Percentiles rank a stretch among this genome's conserved stretches.
These are phyloP conservation scores for Cryptosporidium xiaoi DNA, from an alignment of 169 alveolate species.

Conservation along the genomic window DNA sequence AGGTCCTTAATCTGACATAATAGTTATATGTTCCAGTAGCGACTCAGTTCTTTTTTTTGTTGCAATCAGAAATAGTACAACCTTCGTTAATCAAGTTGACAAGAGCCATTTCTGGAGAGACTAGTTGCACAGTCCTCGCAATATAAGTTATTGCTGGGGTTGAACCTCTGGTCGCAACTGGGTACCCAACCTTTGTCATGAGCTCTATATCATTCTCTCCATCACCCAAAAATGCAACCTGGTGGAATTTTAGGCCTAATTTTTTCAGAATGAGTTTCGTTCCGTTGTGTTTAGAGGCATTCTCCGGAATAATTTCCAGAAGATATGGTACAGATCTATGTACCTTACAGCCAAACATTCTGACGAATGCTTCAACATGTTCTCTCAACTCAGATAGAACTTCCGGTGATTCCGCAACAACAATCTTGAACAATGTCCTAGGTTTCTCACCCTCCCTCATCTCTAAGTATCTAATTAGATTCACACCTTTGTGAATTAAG, in stretches of 20 bases:
- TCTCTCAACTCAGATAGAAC: slow-evolving; percentile 13
- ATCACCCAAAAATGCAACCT: slow-evolving; percentile 60
- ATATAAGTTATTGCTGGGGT: slow-evolving; percentile 53
- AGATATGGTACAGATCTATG: slow-evolving; percentile 46
- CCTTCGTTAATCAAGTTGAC: slow-evolving; percentile 21
- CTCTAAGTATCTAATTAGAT: slow-evolving; percentile 22
- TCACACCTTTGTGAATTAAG: slow-evolving; percentile 55
- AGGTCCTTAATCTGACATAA: slow-evolving; percentile 14
- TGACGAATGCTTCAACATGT: slow-evolving; percentile 43
- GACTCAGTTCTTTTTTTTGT: slow-evolving; percentile 1
- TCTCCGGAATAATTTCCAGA: slow-evolving; percentile 46
- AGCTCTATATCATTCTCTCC: slow-evolving; percentile 55
- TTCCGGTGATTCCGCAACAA: slow-evolving; percentile 20
- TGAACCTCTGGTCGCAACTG: slow-evolving; percentile 25
- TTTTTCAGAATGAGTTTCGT: slow-evolving; percentile 20
- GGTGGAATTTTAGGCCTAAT: background rate
- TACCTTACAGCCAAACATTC: slow-evolving; percentile 40
- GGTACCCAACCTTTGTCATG: slow-evolving; percentile 51
- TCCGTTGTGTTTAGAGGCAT: slow-evolving; percentile 40
- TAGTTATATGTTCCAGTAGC: background rate
- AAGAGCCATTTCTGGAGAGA: slow-evolving; percentile 28
- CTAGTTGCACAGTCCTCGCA: slow-evolving; percentile 14
- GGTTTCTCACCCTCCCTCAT: slow-evolving; percentile 46
- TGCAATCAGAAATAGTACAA: background rate
- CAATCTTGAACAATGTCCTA: slow-evolving; percentile 34